These are phyloP conservation scores for Parastagonospora nodorum DNA, from an alignment of 2,329 filamentous ascomycete genomes.

Conservation along the genomic window DNA sequence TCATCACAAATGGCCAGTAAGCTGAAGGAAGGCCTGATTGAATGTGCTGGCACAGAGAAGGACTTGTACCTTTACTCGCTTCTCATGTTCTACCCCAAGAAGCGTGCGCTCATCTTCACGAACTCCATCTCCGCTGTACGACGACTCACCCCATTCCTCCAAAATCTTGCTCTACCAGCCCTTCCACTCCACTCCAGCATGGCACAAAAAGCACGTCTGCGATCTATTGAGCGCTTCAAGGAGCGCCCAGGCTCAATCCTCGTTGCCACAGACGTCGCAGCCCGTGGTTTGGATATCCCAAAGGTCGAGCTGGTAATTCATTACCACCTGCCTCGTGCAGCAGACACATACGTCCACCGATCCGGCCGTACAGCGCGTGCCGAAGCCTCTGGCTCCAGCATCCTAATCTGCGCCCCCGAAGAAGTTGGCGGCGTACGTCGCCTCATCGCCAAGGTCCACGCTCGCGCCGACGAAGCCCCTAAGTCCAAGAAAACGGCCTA, in stretches of 20 bases:
- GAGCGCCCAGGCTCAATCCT: constrained; percentile 69
- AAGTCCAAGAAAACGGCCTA: constrained; percentile 62
- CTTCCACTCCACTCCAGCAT: constrained; percentile 89
- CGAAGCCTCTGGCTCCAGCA: constrained; percentile 74
- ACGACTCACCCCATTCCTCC: constrained; percentile 80
- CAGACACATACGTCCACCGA: constrained; percentile 93
- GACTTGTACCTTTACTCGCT: constrained; percentile 93
- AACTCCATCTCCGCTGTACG: constrained; percentile 95
- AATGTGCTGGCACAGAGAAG: constrained; percentile 94
- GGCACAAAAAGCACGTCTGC: constrained; percentile 92
- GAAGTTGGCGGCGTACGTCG: constrained; percentile 85
- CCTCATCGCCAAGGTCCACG: constrained; percentile 86
- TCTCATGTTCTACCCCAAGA: constrained; percentile 78
- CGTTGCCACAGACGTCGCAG: constrained; percentile 91
- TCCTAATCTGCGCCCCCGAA: constrained; percentile 88
- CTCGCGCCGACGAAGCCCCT: constrained; percentile 52
- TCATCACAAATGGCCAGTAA: constrained; percentile 84
- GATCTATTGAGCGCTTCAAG: constrained; percentile 88
- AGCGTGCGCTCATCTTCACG: constrained; percentile 86
- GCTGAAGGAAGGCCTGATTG: constrained; percentile 86
- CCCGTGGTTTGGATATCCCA: constrained; percentile 90
- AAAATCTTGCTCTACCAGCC: constrained; percentile 78
- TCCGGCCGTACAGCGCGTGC: constrained; percentile 93
- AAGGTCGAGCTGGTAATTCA: constrained; percentile 88
- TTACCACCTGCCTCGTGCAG: constrained; percentile 90